Conservation (phyloP, 2,329 filamentous ascomycete genomes). For the Huntiella savannae region DNA sequence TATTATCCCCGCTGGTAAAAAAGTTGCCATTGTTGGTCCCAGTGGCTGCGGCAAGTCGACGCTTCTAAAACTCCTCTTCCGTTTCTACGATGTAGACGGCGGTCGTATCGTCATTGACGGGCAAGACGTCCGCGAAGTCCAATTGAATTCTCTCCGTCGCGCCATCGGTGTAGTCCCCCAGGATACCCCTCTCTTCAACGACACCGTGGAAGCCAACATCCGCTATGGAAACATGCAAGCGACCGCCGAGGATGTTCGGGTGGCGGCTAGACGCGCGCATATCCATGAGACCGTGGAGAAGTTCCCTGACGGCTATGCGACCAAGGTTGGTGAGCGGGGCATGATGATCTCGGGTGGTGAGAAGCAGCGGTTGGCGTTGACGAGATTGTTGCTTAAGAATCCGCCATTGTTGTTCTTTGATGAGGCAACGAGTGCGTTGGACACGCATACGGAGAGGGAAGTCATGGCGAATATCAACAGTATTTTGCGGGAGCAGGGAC, state of each 20-base stretch:
- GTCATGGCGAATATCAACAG: constrained; percentile 84
- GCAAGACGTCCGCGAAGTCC: constrained; percentile 74
- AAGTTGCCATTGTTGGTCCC: constrained; percentile 86
- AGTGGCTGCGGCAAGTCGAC: constrained; percentile 95
- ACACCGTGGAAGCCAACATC: constrained; percentile 90
- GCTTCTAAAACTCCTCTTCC: constrained; percentile 73
- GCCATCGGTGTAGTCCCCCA: constrained; percentile 92
- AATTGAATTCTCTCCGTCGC: constrained; percentile 60
- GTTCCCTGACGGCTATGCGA: constrained; percentile 79
- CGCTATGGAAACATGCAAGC: constrained; percentile 74
- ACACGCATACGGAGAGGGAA: constrained; percentile 84
- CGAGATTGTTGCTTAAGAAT: constrained; percentile 69
- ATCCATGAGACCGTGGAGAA: constrained; percentile 65
- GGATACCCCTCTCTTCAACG: constrained; percentile 93
- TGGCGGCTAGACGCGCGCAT: constrained; percentile 62
- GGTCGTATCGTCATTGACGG: constrained; percentile 82
- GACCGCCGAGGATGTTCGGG: constrained; percentile 48
- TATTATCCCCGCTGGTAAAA: constrained; percentile 87
- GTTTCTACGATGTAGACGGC: constrained; percentile 75
- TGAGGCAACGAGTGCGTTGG: constrained; percentile 79
- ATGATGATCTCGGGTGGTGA: constrained; percentile 95
- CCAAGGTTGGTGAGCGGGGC: constrained; percentile 79
- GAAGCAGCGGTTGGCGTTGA: constrained; percentile 78
- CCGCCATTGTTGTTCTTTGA: constrained; percentile 86
- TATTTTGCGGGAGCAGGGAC: constrained; percentile 68